Conservation (phyloP, 1,139 yeast species). For the Insectozyma bohioensis region DNA sequence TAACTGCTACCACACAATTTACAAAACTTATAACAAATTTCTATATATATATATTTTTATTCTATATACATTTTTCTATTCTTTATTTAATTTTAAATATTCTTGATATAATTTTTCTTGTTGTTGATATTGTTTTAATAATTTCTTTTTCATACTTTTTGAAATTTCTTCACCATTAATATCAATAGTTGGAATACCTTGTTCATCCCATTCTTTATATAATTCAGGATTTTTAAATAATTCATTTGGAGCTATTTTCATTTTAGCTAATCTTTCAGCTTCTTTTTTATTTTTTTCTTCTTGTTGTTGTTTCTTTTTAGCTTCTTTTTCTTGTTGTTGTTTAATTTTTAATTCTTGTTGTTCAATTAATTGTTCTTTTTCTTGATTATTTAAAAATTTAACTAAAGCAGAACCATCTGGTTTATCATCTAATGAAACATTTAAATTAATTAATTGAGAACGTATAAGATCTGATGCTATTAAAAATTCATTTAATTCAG, state of each 20-base stretch:
- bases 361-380: constrained; percentile 60
- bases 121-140: constrained; percentile 70
- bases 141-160: constrained; percentile 82
- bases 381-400: constrained; percentile 72
- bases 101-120: constrained; percentile 83
- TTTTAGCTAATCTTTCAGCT: constrained; percentile 64
- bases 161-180: constrained; percentile 82
- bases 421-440: constrained; percentile 88
- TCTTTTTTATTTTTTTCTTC: constrained; percentile 56
- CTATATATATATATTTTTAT: too few species aligned
- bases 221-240: constrained; percentile 60
- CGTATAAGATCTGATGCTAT: constrained; percentile 42
- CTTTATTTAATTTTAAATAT: constrained; percentile 31
- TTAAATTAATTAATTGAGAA: constrained; percentile 65
- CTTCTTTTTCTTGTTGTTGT: constrained; percentile 39
- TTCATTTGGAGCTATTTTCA: constrained; percentile 67
- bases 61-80: too few species aligned
- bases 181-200: constrained; percentile 80
- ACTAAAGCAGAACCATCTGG: constrained; percentile 76
- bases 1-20: constrained; percentile 1
- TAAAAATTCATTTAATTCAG: constrained; percentile 55
- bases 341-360: constrained; percentile 65
- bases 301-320: constrained; percentile 40
- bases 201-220: constrained; percentile 78
- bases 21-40: not conserved